A percentile compares a stretch with the other conserved stretches of the same genome.
Evolutionary conservation across 139 green algal genomes (phyloP).

Genomic region (Chlamydomonas incerta): DNA sequence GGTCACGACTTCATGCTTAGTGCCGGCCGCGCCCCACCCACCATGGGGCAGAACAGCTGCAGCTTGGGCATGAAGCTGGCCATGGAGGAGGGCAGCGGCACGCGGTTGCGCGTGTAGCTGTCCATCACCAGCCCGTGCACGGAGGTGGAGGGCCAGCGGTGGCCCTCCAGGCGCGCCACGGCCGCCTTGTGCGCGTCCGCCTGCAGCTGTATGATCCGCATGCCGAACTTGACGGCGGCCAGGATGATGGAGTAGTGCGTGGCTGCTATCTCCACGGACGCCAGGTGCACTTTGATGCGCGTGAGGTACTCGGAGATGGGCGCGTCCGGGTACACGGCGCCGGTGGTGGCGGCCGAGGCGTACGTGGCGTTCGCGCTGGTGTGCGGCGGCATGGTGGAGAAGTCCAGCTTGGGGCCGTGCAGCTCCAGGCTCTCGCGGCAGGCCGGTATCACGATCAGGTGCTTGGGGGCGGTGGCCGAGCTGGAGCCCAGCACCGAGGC

Average conservation of each 20-base stretch:
- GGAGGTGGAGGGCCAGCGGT: not conserved
- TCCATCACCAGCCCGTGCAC: slow-evolving; percentile 57
- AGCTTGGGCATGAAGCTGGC: slow-evolving; percentile 58
- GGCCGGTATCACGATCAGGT: not conserved
- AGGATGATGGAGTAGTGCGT: not conserved
- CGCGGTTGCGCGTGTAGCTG: slow-evolving; percentile 51
- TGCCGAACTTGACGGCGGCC: not conserved
- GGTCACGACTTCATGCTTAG: no score
- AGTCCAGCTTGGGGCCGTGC: slow-evolving; percentile 26
- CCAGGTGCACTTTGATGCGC: slow-evolving; percentile 28
- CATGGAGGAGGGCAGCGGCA: slow-evolving; percentile 55
- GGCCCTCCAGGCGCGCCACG: not conserved
- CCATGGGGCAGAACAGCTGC: slow-evolving; percentile 53
- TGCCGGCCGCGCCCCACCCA: not conserved
- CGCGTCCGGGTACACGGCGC: slow-evolving; percentile 39
- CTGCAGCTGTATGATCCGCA: not conserved
- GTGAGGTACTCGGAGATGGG: slow-evolving; percentile 53
- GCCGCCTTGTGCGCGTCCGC: not conserved
- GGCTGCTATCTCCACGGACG: slow-evolving; percentile 30
- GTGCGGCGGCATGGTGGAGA: not conserved
- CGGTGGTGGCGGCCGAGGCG: not conserved
- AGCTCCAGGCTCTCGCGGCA: not conserved
- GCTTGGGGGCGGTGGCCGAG: not conserved
- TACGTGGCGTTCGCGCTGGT: not conserved
- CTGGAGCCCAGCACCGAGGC: not conserved